Evolutionary conservation across 192 early-diverging fungal species (phyloP).

Genomic region (Backusella mclennaniae): DNA sequence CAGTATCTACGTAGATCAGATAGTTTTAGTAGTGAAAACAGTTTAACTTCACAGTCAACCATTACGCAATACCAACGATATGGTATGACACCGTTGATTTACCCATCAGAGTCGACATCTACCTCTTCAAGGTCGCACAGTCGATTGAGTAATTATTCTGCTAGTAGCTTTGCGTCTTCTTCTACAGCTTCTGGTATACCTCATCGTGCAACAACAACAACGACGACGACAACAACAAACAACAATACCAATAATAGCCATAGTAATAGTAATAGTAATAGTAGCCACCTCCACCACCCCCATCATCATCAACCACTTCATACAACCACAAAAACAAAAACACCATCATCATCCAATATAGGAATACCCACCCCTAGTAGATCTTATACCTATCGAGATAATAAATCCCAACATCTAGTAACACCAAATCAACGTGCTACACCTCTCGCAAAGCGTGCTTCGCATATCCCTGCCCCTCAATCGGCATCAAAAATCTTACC

Average conservation of each 20-base stretch:
- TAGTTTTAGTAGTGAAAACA: slow-evolving; percentile 34
- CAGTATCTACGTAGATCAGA: slow-evolving; percentile 12
- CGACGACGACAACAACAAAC: not conserved
- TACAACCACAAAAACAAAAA: not conserved
- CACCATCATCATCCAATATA: not conserved
- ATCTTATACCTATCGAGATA: not conserved
- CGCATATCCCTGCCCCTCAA: slow-evolving; percentile 34
- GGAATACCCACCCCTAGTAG: slow-evolving; percentile 17
- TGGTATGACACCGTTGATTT: slow-evolving; percentile 19
- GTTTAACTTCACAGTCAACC: slow-evolving; percentile 26
- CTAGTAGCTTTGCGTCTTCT: slow-evolving; percentile 23
- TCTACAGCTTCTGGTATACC: slow-evolving; percentile 9
- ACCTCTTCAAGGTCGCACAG: slow-evolving; percentile 28
- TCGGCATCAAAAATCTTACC: not conserved
- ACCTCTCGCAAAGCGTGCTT: slow-evolving; percentile 19
- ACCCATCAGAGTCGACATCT: slow-evolving; percentile 25
- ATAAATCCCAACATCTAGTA: not conserved
- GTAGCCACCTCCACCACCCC: too few relatives aligned
- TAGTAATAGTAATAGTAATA: not conserved
- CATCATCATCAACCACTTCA: not conserved
- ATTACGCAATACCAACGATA: slow-evolving; percentile 17
- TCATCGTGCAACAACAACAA: not conserved
- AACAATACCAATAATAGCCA: not conserved
- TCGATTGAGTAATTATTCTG: slow-evolving; percentile 34
- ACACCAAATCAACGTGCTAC: not conserved